Percentiles rank a stretch among this genome's conserved stretches.
Evolutionary conservation across 2,329 filamentous ascomycete species (phyloP).

Genomic region (Colletotrichum filicis): DNA sequence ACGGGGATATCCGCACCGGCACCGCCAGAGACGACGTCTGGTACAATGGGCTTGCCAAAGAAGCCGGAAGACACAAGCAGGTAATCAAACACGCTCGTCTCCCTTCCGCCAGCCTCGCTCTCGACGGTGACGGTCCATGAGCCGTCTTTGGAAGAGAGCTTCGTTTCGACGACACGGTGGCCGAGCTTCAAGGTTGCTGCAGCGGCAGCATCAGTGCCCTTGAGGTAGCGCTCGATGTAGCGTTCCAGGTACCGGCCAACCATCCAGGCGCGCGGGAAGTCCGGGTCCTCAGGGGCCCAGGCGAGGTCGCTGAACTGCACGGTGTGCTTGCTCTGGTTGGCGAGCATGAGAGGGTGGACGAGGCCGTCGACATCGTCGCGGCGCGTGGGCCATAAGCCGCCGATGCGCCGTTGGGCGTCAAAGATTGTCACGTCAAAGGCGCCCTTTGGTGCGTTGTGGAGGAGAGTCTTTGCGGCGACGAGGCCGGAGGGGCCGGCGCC

Average conservation of each 20-base stretch:
- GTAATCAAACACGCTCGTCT: conserved; percentile 72
- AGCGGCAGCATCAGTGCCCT: conserved; percentile 32
- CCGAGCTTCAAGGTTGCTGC: conserved; percentile 60
- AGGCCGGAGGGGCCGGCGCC: conserved; percentile 77
- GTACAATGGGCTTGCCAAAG: conserved; percentile 72
- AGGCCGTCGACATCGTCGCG: conserved; percentile 60
- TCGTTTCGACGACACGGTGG: conserved; percentile 55
- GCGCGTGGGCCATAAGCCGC: conserved; percentile 79
- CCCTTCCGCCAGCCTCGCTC: conserved; percentile 47
- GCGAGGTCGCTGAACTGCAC: conserved; percentile 78
- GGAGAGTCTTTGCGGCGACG: conserved; percentile 77
- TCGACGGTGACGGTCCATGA: conserved; percentile 54
- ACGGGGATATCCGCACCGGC: conserved; percentile 54
- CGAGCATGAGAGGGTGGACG: conserved; percentile 74
- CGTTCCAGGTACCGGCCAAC: conserved; percentile 77
- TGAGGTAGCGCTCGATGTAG: conserved; percentile 68
- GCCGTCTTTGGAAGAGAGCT: conserved; percentile 44
- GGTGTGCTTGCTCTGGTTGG: conserved; percentile 82
- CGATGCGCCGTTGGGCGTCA: conserved; percentile 73
- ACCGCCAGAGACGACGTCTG: conserved; percentile 51
- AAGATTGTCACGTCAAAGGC: conserved; percentile 77
- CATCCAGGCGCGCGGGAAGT: conserved; percentile 82
- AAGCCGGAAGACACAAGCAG: conserved; percentile 81
- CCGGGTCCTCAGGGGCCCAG: conserved; percentile 70
- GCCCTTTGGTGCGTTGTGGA: conserved; percentile 65